These are phyloP conservation scores for Entelexis paramagnoliae DNA, from an alignment of 1,139 yeast genomes.

Conservation along the genomic window DNA sequence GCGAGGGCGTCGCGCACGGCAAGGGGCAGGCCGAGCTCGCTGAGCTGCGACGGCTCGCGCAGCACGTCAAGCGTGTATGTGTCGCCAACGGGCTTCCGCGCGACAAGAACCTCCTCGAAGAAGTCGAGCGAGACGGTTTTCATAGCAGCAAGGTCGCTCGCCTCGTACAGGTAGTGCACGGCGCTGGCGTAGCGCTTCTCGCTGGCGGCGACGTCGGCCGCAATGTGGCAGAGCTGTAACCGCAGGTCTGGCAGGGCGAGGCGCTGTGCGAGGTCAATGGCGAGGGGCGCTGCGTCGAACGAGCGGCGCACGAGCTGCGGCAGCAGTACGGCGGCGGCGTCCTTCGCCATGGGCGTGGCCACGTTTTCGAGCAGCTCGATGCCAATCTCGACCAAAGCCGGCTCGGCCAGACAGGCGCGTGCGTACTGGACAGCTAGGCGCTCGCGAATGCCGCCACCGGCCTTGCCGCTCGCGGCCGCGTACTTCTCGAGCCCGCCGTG, in stretches of 20 bases:
- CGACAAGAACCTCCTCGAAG: constrained; percentile 17
- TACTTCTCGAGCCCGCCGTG: constrained; percentile 15
- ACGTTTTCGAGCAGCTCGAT: constrained; percentile 20
- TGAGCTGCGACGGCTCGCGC: constrained; percentile 3
- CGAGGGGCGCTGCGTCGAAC: constrained; percentile 9
- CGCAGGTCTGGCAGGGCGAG: constrained; percentile 14
- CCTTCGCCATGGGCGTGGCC: constrained; percentile 16
- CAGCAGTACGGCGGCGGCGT: constrained; percentile 14
- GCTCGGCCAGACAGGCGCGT: constrained; percentile 14
- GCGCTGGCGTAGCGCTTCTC: constrained; percentile 16
- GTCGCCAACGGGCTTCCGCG: constrained; percentile 9
- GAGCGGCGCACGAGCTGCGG: constrained; percentile 18
- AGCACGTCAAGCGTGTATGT: constrained; percentile 13
- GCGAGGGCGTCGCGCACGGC: constrained; percentile 18
- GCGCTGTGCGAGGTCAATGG: constrained; percentile 17
- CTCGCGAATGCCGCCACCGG: constrained; percentile 19
- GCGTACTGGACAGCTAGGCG: constrained; percentile 20
- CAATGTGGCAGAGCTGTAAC: constrained; percentile 4
- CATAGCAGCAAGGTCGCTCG: constrained; percentile 15
- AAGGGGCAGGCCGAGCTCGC: constrained; percentile 7
- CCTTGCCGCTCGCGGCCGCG: constrained; percentile 6
- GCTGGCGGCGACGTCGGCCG: constrained; percentile 16
- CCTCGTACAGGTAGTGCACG: constrained; percentile 11
- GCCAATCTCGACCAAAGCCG: constrained; percentile 17
- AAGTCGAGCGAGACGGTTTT: constrained; percentile 17